Conservation (phyloP, 208 protist species). For the Trypanosoma brucei region DNA sequence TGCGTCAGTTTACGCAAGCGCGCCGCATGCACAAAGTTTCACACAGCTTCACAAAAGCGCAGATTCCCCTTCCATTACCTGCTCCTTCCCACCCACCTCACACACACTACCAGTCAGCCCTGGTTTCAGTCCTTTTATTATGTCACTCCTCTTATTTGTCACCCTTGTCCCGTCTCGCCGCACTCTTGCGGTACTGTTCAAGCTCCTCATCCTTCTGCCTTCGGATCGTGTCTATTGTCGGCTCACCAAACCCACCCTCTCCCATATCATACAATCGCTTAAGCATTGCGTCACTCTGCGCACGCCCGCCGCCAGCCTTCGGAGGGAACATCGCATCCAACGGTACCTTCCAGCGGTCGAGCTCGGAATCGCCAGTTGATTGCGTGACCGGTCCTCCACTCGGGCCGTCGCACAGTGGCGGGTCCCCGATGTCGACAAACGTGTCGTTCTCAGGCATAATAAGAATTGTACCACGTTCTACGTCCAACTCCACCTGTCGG, state of each 20-base stretch:
- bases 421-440: conserved; percentile 80
- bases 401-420: conserved; percentile 25
- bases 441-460: conserved; percentile 72
- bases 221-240: conserved; percentile 70
- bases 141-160: conserved; percentile 12
- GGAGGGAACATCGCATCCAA: conserved; percentile 76
- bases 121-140: not conserved
- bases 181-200: conserved; percentile 66
- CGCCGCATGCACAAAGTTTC: too few relatives aligned
- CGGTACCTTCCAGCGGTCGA: conserved; percentile 76
- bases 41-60: too few relatives aligned
- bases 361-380: conserved; percentile 65
- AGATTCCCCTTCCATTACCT: too few relatives aligned
- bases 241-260: conserved; percentile 72
- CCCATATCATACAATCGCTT: conserved; percentile 56
- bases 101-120: too few relatives aligned
- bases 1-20: too few relatives aligned
- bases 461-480: conserved; percentile 57
- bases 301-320: conserved; percentile 25
- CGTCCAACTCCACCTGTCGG: conserved; percentile 67
- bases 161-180: conserved; percentile 26
- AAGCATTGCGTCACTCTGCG: conserved; percentile 60
- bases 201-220: conserved; percentile 89
- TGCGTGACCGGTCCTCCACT: conserved; percentile 13
- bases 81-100: too few relatives aligned